Evolutionary conservation across 2,329 filamentous ascomycete species (phyloP), one percentile per base, ranked within the genome.

Genomic region (Apiospora sp.): DNA sequence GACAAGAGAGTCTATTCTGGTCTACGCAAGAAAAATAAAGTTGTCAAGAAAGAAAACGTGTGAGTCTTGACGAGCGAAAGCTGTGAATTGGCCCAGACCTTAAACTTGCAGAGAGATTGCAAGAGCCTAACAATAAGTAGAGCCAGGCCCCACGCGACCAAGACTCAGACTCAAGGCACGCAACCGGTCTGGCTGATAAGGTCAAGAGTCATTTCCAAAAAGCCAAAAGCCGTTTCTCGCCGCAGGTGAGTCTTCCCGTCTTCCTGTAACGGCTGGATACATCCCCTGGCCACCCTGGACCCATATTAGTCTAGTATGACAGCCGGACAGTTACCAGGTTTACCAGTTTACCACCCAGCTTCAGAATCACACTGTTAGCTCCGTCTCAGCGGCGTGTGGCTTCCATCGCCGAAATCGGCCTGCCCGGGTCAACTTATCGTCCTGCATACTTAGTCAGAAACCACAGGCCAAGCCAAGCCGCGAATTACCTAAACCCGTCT

Each of bases 131-230:
- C 34, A 41, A 64, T 34, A 61, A 64, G 58, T 41, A 64, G 34
- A 41, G 22, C 58, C 34, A 30, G 34, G 34, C 58, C 58, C 58
- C 58, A 64, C 58, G 58, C 58, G 58, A 41, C 34, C 58, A 64
- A 64, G 34, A 41, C 34, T 14, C 58, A 13, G 30, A 34, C n/a
- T 64, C 58, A 37, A 64, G 58, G 30, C n/a, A 64, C 34, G 58
- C 58, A 24, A n/a, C 58, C 58, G 58, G 58, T 64, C 58, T 64
- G 30, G 41, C 58, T 64, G 58, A 64, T 64, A 64, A 37, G 58
- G 58, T 19, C 34, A 64, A 64, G 58, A 64, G 58, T 64, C 58
- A 64, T 64, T 41, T 64, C 10, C 37, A 41, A 64, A 41, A 64
- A 41, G 10, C 58, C 8, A 58, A 41, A 64, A 64, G 58, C 58